A percentile compares a stretch with the other conserved stretches of the same genome.
Evolutionary conservation across 495 filamentous ascomycete species (phyloP).

Genomic region (Xylaria cubensis): DNA sequence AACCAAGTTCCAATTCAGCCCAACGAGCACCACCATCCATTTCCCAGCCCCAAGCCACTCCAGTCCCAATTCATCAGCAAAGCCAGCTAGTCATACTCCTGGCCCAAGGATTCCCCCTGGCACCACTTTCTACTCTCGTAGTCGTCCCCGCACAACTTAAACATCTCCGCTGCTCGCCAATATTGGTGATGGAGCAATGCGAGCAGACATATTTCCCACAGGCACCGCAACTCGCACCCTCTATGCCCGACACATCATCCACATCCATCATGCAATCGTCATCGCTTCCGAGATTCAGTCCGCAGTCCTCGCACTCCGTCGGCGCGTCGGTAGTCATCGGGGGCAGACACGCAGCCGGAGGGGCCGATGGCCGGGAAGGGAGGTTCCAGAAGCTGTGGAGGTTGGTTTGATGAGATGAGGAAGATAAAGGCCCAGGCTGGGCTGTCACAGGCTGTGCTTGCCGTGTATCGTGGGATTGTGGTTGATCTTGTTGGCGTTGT

Average conservation of each 20-base stretch:
- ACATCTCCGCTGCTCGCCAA: conserved; percentile 53
- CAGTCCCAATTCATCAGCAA: background rate
- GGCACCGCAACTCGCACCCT: conserved; percentile 39
- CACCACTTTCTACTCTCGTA: background rate
- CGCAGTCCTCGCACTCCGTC: conserved; percentile 54
- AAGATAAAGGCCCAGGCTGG: conserved; percentile 22
- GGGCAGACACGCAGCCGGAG: conserved; percentile 9
- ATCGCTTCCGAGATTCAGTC: conserved; percentile 35
- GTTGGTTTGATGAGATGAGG: conserved; percentile 43
- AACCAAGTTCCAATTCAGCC: background rate
- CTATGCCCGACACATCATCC: conserved; percentile 32
- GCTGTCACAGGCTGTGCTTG: conserved; percentile 24
- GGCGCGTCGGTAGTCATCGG: conserved; percentile 25
- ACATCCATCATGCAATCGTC: conserved; percentile 40
- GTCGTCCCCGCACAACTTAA: conserved; percentile 47
- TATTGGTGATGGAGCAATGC: conserved; percentile 55
- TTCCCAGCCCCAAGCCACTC: background rate
- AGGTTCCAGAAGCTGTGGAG: conserved; percentile 58
- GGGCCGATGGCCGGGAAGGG: conserved; percentile 32
- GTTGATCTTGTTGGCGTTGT: conserved; percentile 44
- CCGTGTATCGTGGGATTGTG: background rate
- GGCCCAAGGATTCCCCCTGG: background rate
- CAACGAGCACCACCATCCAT: background rate
- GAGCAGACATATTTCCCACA: conserved; percentile 57
- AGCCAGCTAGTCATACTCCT: conserved; percentile 23